phyloP scores from a whole-genome alignment of 2,329 filamentous ascomycete species.

The Byssothecium circinans region DNA sequence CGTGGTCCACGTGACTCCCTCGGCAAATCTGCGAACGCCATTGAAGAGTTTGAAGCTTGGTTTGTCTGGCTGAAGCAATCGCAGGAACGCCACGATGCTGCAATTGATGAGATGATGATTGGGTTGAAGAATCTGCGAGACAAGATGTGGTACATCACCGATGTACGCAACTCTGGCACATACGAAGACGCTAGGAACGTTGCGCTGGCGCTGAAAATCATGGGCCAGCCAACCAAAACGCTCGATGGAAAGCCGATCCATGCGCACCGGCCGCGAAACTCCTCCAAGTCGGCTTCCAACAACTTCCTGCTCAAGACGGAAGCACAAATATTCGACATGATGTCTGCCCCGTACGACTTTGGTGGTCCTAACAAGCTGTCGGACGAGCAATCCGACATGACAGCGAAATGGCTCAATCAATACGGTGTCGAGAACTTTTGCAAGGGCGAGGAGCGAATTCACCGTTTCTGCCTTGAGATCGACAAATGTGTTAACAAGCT shows the following conservation, averaged over 20 bases:
- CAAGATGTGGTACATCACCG: constrained; percentile 98
- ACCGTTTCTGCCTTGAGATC: constrained; percentile 89
- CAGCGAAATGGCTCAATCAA: constrained; percentile 77
- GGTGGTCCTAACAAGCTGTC: constrained; percentile 93
- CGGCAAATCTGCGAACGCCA: constrained; percentile 68
- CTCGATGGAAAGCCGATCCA: constrained; percentile 45
- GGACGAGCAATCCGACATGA: constrained; percentile 91
- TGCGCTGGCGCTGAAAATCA: constrained; percentile 83
- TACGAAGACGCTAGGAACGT: constrained; percentile 89
- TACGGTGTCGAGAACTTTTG: constrained; percentile 90
- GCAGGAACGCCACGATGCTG: constrained; percentile 73
- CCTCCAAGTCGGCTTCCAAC: constrained; percentile 49
- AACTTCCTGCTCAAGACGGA: constrained; percentile 77
- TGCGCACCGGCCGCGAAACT: constrained; percentile 47
- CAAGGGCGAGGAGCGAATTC: constrained; percentile 89
- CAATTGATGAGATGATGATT: constrained; percentile 74
- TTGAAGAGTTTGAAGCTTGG: constrained; percentile 79
- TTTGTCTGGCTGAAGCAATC: constrained; percentile 82
- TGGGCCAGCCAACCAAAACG: constrained; percentile 64
- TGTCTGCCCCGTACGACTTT: constrained; percentile 79
- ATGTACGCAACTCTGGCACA: constrained; percentile 84
- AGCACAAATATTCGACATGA: constrained; percentile 80
- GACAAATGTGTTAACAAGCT: constrained; percentile 83
- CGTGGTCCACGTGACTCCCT: constrained; percentile 71
- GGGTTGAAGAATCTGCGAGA: constrained; percentile 76